Evolutionary conservation across 768 basidiomycete genomes (phyloP).

Genomic region (Trametes maxima): DNA sequence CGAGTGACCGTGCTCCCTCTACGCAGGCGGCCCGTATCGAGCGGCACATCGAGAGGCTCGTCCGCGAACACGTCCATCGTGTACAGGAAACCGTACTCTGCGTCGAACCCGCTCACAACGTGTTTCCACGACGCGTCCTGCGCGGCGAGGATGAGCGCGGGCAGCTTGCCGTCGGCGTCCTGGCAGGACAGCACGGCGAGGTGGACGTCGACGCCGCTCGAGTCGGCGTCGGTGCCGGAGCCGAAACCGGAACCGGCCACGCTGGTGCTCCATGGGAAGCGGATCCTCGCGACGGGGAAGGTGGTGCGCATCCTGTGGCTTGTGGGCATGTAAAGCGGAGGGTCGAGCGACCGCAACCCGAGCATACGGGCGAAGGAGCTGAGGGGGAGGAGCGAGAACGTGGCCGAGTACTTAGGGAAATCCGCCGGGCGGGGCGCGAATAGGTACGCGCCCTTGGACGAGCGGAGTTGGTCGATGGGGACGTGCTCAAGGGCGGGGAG

Average conservation of each 20-base stretch:
- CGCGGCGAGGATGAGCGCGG: not conserved
- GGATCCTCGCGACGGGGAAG: not conserved
- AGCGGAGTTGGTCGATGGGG: not conserved
- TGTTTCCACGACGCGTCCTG: not conserved
- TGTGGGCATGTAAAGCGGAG: not conserved
- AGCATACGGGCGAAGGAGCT: not conserved
- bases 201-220: not conserved
- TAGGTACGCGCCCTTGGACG: not conserved
- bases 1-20: too few species aligned
- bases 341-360: not conserved
- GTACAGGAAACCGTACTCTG: not conserved
- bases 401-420: not conserved
- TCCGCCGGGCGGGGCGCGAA: not conserved
- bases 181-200: not conserved
- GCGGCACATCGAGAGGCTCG: too few species aligned
- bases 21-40: too few species aligned
- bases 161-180: not conserved
- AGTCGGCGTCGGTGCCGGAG: too few species aligned
- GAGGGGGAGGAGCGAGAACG: not conserved
- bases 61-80: too few species aligned
- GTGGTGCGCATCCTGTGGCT: not conserved
- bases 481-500: not conserved
- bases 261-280: not conserved
- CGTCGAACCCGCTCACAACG: not conserved
- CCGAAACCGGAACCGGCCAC: too few species aligned